Base-by-base conservation (phyloP, 2,329 filamentous ascomycete genomes). In the Fusarium papillatum region DNA sequence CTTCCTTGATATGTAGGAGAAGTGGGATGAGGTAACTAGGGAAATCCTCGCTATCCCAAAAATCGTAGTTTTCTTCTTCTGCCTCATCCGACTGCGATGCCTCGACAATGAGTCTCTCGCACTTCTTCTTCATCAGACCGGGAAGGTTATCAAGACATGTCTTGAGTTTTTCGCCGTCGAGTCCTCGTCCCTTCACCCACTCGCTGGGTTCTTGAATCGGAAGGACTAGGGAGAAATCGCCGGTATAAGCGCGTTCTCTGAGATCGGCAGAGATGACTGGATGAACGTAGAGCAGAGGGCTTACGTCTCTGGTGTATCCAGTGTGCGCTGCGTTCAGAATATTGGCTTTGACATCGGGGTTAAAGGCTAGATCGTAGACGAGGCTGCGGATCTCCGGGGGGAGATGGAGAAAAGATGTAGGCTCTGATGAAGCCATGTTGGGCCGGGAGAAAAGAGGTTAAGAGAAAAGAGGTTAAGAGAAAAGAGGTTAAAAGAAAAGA, bases 321-420 rank as follows among this genome's bases (percentile, higher is more conserved):
- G 43, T 10, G 7, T 38, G 7, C 1, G 3, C n/a, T 4, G n/a
- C 16, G 14, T 43, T 19, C 1, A 68, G 55, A 53, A 64, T 24
- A n/a, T 64, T 64, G 34, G 10, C 16, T 14, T 68, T 46, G 17
- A 38, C 31, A n/a, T 31, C 19, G 9, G 38, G 4, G 7, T 31
- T 26, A 19, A 63, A 53, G 7, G 43, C 59, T 7, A 64, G 66
- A n/a, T 68, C 59, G 7, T 68, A 68, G 14, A 68, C 24, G 4
- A 53, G n/a, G 36, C 9, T 55, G 19, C 66, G 66, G 19, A 55
- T 24, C 29, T 68, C 66, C 1, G 24, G 24, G 3, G 66, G 66
- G 9, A 68, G 66, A 31, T 68, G 19, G 0, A 68, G 29, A 26
- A 67, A 61, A 0, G 53, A 68, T 2, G 36, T 17, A 4, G 55